These are phyloP conservation scores for Jimgerdemannia lactiflua DNA, from an alignment of 192 early-diverging fungal species.

Conservation along the genomic window DNA sequence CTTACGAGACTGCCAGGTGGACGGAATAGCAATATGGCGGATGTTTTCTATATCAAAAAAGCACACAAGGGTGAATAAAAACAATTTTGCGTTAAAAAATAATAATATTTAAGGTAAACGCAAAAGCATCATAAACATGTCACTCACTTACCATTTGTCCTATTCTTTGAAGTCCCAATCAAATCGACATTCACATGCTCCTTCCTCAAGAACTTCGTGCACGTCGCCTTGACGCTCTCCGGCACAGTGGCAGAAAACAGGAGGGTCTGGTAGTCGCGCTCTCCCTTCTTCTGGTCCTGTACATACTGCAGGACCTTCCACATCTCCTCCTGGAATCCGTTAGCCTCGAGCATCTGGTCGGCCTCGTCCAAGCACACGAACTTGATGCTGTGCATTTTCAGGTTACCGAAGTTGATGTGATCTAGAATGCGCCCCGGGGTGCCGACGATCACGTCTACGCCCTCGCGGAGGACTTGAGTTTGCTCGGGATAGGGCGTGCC, in stretches of 20 bases:
- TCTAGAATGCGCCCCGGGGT: conserved; percentile 82
- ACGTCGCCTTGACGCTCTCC: conserved; percentile 72
- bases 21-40: conserved; percentile 80
- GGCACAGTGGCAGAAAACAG: conserved; percentile 87
- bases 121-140: neutral
- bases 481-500: conserved; percentile 87
- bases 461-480: conserved; percentile 70
- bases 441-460: conserved; percentile 75
- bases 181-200: conserved; percentile 76
- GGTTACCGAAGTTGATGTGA: conserved; percentile 79
- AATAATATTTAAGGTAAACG: neutral
- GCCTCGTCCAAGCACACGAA: conserved; percentile 78
- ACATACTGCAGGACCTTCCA: conserved; percentile 73
- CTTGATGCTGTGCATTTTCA: conserved; percentile 61
- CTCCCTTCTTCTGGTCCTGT: conserved; percentile 68
- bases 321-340: conserved; percentile 84
- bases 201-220: conserved; percentile 51
- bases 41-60: conserved; percentile 53
- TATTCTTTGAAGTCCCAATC: conserved; percentile 81
- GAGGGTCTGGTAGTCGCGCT: conserved; percentile 63
- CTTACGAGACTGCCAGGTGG: conserved; percentile 85
- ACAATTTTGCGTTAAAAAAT: neutral
- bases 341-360: conserved; percentile 80
- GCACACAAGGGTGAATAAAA: conserved; percentile 3
- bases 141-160: conserved; percentile 60